A percentile compares a stretch with the other conserved stretches of the same genome.
phyloP scores from a whole-genome alignment of 345 rosid species.

The Linum trigynum region DNA sequence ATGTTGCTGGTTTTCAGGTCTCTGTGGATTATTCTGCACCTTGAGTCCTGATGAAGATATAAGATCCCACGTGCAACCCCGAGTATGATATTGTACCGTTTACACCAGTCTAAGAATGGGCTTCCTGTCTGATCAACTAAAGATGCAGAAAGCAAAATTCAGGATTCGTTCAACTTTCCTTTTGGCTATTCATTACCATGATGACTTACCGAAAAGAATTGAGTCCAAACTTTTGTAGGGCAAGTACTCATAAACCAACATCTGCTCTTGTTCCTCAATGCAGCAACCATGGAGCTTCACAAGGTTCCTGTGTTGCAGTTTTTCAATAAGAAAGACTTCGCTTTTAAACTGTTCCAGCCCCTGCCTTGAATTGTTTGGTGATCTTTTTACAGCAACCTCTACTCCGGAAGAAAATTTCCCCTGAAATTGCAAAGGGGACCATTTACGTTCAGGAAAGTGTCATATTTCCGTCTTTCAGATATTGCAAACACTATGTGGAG shows the following conservation, averaged over 20 bases:
- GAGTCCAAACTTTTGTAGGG: background rate
- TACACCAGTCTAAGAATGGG: background rate
- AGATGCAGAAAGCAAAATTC: too few relatives aligned
- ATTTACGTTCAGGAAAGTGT: background rate
- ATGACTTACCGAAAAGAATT: background rate
- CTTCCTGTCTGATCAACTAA: background rate
- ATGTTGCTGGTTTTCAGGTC: background rate
- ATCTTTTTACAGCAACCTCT: background rate
- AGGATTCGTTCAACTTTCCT: background rate
- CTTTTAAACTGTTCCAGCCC: background rate
- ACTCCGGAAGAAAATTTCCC: background rate
- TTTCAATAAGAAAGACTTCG: background rate
- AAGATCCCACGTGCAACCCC: background rate
- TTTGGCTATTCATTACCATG: background rate
- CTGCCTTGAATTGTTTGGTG: background rate
- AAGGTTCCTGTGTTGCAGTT: background rate
- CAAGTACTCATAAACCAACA: background rate
- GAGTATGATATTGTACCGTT: background rate
- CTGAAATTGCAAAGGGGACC: background rate
- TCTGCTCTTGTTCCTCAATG: background rate
- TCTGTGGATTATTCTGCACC: background rate
- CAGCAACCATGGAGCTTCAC: background rate
- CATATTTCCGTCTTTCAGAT: too few relatives aligned
- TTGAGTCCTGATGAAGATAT: background rate
- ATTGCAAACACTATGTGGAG: background rate